Conservation (phyloP, 2,329 filamentous ascomycete species). For the Clonostachys chloroleuca region DNA sequence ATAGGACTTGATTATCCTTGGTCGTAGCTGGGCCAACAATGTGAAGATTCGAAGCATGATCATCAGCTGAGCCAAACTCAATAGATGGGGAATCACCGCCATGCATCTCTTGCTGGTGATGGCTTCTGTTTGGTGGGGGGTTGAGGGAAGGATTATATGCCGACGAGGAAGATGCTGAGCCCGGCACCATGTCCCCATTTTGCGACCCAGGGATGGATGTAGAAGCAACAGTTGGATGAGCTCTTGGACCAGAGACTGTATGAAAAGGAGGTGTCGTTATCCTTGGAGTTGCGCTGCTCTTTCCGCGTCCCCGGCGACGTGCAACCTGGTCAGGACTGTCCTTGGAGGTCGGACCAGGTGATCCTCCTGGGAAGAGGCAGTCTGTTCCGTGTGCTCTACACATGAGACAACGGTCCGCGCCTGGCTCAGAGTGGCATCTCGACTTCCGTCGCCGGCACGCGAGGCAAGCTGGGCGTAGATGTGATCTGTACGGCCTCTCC, state of each 20-base stretch:
- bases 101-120: not conserved
- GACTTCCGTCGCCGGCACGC: constrained; percentile 57
- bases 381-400: constrained; percentile 54
- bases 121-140: not conserved
- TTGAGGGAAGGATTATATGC: not conserved
- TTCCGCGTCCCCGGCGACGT: not conserved
- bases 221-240: not conserved
- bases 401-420: constrained; percentile 47
- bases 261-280: not conserved
- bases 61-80: constrained; percentile 22
- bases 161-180: not conserved
- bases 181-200: not conserved
- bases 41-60: constrained; percentile 36
- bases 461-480: constrained; percentile 56
- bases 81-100: constrained; percentile 15
- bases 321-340: not conserved
- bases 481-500: constrained; percentile 52
- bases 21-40: constrained; percentile 57
- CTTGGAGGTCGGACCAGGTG: constrained; percentile 9
- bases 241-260: constrained; percentile 1
- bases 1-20: constrained; percentile 55
- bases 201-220: not conserved
- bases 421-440: constrained; percentile 53
- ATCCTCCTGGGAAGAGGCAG: constrained; percentile 41
- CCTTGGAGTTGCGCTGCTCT: not conserved